These are phyloP conservation scores for Ophiognomonia clavigignenti-juglandacearum DNA, from an alignment of 2,329 filamentous ascomycete species.

Conservation along the genomic window DNA sequence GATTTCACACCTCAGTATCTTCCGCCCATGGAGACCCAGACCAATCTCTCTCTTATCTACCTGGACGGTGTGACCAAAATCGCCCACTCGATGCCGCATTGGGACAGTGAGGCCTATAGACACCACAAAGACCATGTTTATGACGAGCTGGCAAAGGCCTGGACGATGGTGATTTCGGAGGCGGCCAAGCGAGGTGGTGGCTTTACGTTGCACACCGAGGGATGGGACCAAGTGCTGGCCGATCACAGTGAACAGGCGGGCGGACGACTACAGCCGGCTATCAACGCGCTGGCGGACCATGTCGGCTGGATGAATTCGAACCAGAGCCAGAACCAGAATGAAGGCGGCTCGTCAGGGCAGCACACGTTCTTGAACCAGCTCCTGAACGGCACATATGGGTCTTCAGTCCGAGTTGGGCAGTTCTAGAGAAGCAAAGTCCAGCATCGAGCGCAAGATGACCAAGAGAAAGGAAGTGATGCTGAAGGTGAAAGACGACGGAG, in stretches of 20 bases:
- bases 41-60: slow-evolving; percentile 78
- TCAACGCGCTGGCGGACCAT: slow-evolving; percentile 68
- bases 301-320: slow-evolving; percentile 70
- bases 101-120: slow-evolving; percentile 83
- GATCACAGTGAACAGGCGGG: slow-evolving; percentile 86
- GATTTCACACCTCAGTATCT: slow-evolving; percentile 97
- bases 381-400: slow-evolving; percentile 54
- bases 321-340: slow-evolving; percentile 20
- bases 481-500: not conserved
- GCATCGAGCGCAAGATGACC: not conserved
- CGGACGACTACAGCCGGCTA: slow-evolving; percentile 73
- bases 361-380: slow-evolving; percentile 59
- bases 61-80: slow-evolving; percentile 87
- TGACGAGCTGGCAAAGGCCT: slow-evolving; percentile 90
- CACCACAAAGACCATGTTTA: slow-evolving; percentile 94
- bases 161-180: slow-evolving; percentile 87
- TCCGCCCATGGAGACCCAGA: slow-evolving; percentile 81
- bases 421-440: slow-evolving; percentile 39
- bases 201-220: slow-evolving; percentile 81
- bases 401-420: slow-evolving; percentile 58
- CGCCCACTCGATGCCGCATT: slow-evolving; percentile 84
- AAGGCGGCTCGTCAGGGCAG: slow-evolving; percentile 33
- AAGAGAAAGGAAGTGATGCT: too few relatives aligned
- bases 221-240: slow-evolving; percentile 83
- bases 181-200: slow-evolving; percentile 87